These are phyloP conservation scores for Coccomyxa sp. DNA, from an alignment of 139 green algal genomes.

Conservation along the genomic window DNA sequence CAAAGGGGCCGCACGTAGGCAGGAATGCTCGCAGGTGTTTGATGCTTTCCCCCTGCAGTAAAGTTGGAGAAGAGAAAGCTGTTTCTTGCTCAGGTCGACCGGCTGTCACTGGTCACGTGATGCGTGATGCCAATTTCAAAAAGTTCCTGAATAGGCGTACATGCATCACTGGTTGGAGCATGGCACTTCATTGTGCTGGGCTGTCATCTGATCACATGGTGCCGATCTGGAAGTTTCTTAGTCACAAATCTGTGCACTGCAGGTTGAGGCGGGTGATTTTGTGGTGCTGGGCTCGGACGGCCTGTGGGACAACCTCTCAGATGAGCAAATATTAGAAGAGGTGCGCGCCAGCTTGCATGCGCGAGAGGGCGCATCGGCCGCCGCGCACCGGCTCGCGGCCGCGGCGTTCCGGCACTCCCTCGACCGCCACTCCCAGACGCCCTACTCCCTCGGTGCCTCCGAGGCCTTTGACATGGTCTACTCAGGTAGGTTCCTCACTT, in stretches of 20 bases:
- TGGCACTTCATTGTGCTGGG: background rate
- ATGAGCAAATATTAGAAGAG: constrained; percentile 57
- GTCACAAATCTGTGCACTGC: background rate
- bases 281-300: constrained; percentile 86
- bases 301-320: constrained; percentile 86
- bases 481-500: constrained; percentile 23
- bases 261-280: constrained; percentile 63
- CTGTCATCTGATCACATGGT: background rate
- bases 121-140: too few species aligned
- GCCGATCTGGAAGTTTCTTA: background rate
- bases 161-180: background rate
- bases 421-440: constrained; percentile 67
- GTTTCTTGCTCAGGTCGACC: too few species aligned
- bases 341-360: constrained; percentile 27
- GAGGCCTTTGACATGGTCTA: constrained; percentile 92
- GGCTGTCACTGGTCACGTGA: too few species aligned
- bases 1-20: too few species aligned
- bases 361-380: constrained; percentile 8
- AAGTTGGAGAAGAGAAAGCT: too few species aligned
- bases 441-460: constrained; percentile 75
- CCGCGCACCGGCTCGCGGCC: constrained; percentile 52
- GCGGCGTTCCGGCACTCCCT: constrained; percentile 65
- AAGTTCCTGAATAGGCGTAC: background rate
- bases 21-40: too few species aligned
- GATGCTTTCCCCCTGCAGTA: too few species aligned